phyloP scores from a whole-genome alignment of 495 filamentous ascomycete genomes.

The Tuber aestivum region DNA sequence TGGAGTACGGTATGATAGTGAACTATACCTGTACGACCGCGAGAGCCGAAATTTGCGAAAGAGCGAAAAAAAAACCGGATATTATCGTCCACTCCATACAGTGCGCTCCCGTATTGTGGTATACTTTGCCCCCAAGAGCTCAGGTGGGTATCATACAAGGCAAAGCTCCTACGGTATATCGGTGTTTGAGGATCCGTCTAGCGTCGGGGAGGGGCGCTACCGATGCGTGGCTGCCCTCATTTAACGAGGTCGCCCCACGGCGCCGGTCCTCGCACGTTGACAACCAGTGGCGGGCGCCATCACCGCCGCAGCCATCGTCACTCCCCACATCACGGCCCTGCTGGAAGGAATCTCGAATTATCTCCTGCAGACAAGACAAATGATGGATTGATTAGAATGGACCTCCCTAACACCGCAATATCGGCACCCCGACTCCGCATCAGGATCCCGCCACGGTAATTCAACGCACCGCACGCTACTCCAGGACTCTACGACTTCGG shows the following conservation, averaged over 20 bases:
- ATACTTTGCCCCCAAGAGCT: background rate
- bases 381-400: background rate
- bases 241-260: background rate
- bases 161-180: conserved; percentile 1
- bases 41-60: background rate
- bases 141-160: background rate
- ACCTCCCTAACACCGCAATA: background rate
- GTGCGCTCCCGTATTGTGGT: background rate
- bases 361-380: background rate
- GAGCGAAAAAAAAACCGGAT: background rate
- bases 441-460: background rate
- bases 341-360: background rate
- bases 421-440: background rate
- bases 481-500: background rate
- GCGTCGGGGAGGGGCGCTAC: background rate
- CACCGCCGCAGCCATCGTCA: background rate
- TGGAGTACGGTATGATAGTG: no score
- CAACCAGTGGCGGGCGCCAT: background rate
- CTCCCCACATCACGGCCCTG: background rate
- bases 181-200: background rate
- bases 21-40: background rate
- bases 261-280: background rate
- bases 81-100: background rate
- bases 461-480: background rate
- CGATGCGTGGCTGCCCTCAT: background rate